Base-by-base conservation (phyloP, 139 green algal species). In the Raphidocelis subcapitata region DNA sequence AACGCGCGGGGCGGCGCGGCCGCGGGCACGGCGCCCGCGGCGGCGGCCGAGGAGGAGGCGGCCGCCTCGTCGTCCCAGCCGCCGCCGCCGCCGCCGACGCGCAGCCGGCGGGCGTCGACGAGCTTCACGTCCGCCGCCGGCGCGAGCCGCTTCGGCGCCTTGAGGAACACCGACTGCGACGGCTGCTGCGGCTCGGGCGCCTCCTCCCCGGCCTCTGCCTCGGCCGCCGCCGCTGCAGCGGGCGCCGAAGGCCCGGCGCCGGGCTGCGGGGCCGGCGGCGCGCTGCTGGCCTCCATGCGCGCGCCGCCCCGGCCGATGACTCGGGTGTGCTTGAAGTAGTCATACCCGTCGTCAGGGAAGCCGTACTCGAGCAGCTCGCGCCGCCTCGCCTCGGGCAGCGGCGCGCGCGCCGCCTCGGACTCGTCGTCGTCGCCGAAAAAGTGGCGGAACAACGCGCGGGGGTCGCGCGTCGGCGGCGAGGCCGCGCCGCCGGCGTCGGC, bases 281-380 rank as follows among this genome's bases (percentile, higher is more conserved):
- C n/a, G n/a, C n/a, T n/a, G n/a, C n/a, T n/a, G 31, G n/a, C 31
- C 31, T 78, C 47, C 26, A 78, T 52, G 26, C 49, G 31, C 16
- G 72, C 37, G 46, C 35, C 10, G 37, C 72, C 73, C 20, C 41
- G 54, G 44, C 72, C 72, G 18, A 78, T 72, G 51, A 72, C 54
- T 0, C 87, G 76, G 74, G 97, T 61, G 79, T 99, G 95, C 74
- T 79, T 75, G 54, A 95, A 81, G 80, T 99, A 99, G 77, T 99
- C 92, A 76, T 99, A 99, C 3, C 95, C 95, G 52, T 99, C 95
- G 63, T 98, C 92, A 20, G 94, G 94, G 35, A 99, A 91, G 10
- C 95, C 93, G 36, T 93, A 80, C 62, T 84, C 75, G 33, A 96
- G 63, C 16, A 95, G 81, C 79, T 97, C 91, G 1, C 74, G 74